Base-by-base conservation (phyloP, 257 asterid genomes). In the Catharanthus roseus region DNA sequence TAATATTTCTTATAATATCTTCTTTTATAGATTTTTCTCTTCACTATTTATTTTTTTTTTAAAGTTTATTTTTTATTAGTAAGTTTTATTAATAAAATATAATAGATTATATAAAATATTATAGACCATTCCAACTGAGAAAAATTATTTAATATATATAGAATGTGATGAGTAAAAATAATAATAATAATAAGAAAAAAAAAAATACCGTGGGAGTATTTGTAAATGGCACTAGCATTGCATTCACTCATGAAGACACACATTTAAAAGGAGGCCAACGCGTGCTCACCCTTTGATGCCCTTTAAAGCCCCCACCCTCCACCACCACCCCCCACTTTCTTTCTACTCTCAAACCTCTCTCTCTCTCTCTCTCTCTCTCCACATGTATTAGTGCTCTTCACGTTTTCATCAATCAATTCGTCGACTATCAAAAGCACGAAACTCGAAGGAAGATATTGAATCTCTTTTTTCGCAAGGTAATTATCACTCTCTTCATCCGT, bases 221-320 rank as follows among this genome's bases (percentile, higher is more conserved):
- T n/a, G 58, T 55, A 45, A 39, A n/a, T n/a, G n/a, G n/a, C n/a
- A n/a, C n/a, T 10, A 21, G 33, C 21, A 36, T 42, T 53, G 33
- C 65, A 45, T 15, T 33, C 72, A 63, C 4, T 29, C 51, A 31
- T 8, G 51, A 23, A 9, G 21, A 34, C 74, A 4, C 76, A 24
- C 65, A 72, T 73, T 76, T 68, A 54, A 72, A 79, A 76, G 58
- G n/a, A 60, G 29, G 38, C 72, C 69, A 34, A 44, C 78, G 79
- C 82, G 75, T 80, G 76, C 77, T 53, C n/a, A 45, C 70, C 84
- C 76, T 38, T 69, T 74, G 75, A 75, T 69, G 71, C 84, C 67
- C 75, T 76, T 77, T 85, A 79, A 84, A 78, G 69, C 80, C 75
- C 54, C 75, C 67, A 61, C 67, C 34, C 67, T 33, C 28, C 26